Conservation (phyloP, 2,329 filamentous ascomycete species). For the Aaosphaeria arxii region DNA sequence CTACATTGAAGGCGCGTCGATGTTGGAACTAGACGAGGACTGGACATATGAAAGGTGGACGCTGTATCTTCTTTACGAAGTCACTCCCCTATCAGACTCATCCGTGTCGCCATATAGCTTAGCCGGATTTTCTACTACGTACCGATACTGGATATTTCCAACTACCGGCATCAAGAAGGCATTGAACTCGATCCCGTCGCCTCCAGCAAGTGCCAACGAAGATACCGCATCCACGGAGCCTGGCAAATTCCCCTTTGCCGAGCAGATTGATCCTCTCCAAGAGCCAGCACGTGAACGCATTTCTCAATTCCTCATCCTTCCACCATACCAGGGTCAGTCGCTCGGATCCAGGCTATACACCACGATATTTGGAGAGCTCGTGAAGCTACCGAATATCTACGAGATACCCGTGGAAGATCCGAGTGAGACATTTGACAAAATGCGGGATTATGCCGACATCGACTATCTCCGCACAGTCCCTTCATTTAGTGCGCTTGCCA, state of each 20-base stretch:
- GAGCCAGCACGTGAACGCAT: slow-evolving; percentile 78
- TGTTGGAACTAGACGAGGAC: slow-evolving; percentile 67
- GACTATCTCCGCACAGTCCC: slow-evolving; percentile 59
- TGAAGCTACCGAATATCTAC: slow-evolving; percentile 64
- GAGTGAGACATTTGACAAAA: slow-evolving; percentile 78
- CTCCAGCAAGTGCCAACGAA: slow-evolving; percentile 24
- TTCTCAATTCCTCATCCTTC: slow-evolving; percentile 89
- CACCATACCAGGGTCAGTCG: slow-evolving; percentile 78
- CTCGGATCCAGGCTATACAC: slow-evolving; percentile 80
- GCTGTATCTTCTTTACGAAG: slow-evolving; percentile 69
- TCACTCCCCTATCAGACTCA: slow-evolving; percentile 27
- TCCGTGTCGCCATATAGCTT: slow-evolving; percentile 61
- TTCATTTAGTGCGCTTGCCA: slow-evolving; percentile 54
- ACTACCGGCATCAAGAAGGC: slow-evolving; percentile 40
- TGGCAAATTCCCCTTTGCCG: slow-evolving; percentile 23
- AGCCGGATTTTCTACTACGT: slow-evolving; percentile 85
- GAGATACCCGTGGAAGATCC: slow-evolving; percentile 95
- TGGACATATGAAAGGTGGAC: slow-evolving; percentile 81
- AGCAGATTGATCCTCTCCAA: slow-evolving; percentile 48
- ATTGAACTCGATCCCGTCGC: slow-evolving; percentile 31
- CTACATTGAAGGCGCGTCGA: slow-evolving; percentile 90
- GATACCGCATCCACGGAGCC: slow-evolving; percentile 40
- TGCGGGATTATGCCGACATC: slow-evolving; percentile 74
- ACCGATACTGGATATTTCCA: slow-evolving; percentile 72
- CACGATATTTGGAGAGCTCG: slow-evolving; percentile 69